Evolutionary conservation across 1,284 basidiomycete genomes (phyloP), one percentile per base, ranked within the genome.

Genomic region (Ustilago vetiveriae): DNA sequence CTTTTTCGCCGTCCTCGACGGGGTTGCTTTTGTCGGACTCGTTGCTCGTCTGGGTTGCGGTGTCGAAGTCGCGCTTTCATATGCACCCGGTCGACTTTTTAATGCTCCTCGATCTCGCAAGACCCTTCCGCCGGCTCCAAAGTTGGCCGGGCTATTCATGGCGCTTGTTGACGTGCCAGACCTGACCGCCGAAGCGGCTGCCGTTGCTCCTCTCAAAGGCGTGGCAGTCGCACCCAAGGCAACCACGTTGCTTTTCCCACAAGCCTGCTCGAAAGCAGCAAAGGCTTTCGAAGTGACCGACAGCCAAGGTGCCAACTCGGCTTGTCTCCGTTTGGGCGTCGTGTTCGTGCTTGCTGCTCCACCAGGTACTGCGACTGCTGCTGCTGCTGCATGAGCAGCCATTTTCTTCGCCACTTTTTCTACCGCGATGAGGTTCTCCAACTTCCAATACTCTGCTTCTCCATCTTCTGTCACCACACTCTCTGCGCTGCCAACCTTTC

Each of bases 331-430:
- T n/a, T 64, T 66, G 6, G 57, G 42, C 26, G 57, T 72, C 10
- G 53, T 68, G 16, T 67, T 65, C 6, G 56, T 40, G 14, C 50
- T 57, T 27, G 17, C 48, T 30, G 13, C 38, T 3, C 32, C 19
- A 16, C 44, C 36, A 17, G 17, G 21, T 27, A 9, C 22, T 8
- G 43, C 58, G 19, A 54, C 59, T 0, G 62, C 51, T 3, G 66
- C 69, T 21, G 57, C 59, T 0, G 62, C 51, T 3, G 66, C 69
- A 21, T 58, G 44, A 1, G 70, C 74, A 16, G 64, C 67, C 67
- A 72, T 63, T 48, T 64, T 62, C 44, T 75, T 78, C 2, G 72
- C 67, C 60, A 76, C 65, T 30, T 68, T 68, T 41, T 78, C 72
- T 4, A 76, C 57, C 44, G 67, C 67, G 21, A 69, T 41, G 22